Evolutionary conservation across 2,329 filamentous ascomycete species (phyloP).

Genomic region (Xylaria sp.): DNA sequence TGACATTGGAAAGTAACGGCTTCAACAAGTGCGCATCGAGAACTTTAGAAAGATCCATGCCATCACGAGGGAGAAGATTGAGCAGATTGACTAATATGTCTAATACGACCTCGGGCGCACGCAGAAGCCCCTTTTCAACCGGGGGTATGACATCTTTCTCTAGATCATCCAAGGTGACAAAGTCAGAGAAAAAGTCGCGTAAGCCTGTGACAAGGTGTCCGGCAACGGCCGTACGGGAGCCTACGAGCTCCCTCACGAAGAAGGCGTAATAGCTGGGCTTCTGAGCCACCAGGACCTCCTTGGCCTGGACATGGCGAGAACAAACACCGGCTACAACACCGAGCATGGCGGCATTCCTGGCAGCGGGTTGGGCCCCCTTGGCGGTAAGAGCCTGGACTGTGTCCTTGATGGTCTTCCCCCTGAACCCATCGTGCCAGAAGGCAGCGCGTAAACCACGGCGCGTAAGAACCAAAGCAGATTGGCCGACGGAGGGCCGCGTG

Average conservation of each 20-base stretch:
- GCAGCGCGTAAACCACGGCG: constrained; percentile 82
- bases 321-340: constrained; percentile 90
- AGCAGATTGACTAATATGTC: constrained; percentile 81
- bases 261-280: constrained; percentile 83
- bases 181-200: constrained; percentile 82
- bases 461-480: constrained; percentile 80
- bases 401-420: constrained; percentile 69
- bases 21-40: constrained; percentile 81
- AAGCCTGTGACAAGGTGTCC: constrained; percentile 77
- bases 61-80: constrained; percentile 69
- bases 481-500: constrained; percentile 71
- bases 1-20: constrained; percentile 87
- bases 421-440: constrained; percentile 67
- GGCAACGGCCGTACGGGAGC: constrained; percentile 77
- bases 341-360: constrained; percentile 79
- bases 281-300: constrained; percentile 68
- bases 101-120: constrained; percentile 89
- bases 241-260: constrained; percentile 85
- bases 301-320: constrained; percentile 73
- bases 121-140: constrained; percentile 86
- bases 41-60: constrained; percentile 80
- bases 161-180: constrained; percentile 78
- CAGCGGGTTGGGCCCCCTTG: constrained; percentile 71
- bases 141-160: constrained; percentile 79
- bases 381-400: constrained; percentile 74